A percentile compares a stretch with the other conserved stretches of the same genome.
Conservation (phyloP, 306 rosid genomes). For the Cucumis melo region DNA sequence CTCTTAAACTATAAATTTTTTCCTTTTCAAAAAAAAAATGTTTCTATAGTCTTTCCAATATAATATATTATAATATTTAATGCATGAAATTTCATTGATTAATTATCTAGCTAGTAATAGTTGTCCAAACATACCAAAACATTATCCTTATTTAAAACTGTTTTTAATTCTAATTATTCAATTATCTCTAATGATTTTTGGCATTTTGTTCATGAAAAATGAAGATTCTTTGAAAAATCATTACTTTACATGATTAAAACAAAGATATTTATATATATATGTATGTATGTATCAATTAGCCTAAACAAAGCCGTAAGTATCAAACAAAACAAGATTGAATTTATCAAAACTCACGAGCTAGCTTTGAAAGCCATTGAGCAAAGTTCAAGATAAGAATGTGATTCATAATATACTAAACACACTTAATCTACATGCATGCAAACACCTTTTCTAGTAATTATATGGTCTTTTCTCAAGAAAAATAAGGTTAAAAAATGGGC, state of each 20-base stretch:
- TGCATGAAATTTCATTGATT: no score
- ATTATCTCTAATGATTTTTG: not conserved
- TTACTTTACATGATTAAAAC: not conserved
- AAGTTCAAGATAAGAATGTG: not conserved
- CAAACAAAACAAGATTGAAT: not conserved
- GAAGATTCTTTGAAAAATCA: not conserved
- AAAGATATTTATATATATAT: no score
- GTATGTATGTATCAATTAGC: not conserved
- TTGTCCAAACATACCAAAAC: not conserved
- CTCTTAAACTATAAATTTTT: no score
- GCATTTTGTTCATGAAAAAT: not conserved
- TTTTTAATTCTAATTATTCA: not conserved
- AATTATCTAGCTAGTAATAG: not conserved
- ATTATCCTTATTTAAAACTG: not conserved
- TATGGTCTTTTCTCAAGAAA: not conserved
- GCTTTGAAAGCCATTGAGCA: not conserved
- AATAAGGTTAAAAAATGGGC: not conserved
- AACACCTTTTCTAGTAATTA: not conserved
- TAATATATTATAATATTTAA: no score
- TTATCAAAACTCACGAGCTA: slow-evolving; percentile 1
- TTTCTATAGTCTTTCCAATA: no score
- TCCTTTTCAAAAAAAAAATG: no score
- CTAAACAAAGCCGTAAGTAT: not conserved
- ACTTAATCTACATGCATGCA: not conserved
- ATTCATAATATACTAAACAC: not conserved